Evolutionary conservation across 768 basidiomycete species (phyloP).

Genomic region (Candolleomyces aberdarensis): DNA sequence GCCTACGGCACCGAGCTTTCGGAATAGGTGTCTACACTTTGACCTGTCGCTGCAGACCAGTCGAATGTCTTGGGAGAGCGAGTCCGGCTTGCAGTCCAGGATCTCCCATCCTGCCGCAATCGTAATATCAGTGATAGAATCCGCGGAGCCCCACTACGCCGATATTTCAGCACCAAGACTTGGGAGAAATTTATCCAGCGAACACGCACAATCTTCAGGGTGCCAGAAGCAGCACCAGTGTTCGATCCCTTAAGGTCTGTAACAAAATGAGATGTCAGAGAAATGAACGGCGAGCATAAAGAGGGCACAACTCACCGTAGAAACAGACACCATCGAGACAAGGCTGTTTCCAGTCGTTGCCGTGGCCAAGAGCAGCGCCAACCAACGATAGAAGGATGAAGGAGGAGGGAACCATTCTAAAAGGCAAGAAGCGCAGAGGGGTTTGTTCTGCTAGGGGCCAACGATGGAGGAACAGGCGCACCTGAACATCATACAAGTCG

Average conservation of each 20-base stretch:
- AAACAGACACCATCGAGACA: slow-evolving; percentile 37
- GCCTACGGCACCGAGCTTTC: slow-evolving; percentile 26
- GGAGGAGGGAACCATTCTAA: not conserved
- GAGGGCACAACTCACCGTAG: slow-evolving; percentile 23
- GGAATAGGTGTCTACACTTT: slow-evolving; percentile 18
- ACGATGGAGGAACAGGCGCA: no score
- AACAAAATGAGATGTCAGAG: not conserved
- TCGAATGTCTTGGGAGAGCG: slow-evolving; percentile 28
- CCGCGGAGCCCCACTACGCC: slow-evolving; percentile 18
- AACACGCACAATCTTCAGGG: slow-evolving; percentile 11
- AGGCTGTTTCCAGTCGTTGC: slow-evolving; percentile 42
- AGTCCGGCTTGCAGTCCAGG: slow-evolving; percentile 29
- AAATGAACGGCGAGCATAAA: not conserved
- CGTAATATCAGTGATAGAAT: slow-evolving; percentile 36
- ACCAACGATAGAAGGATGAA: slow-evolving; percentile 1
- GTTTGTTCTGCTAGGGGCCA: no score
- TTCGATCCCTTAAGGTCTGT: slow-evolving; percentile 8
- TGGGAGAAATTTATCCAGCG: not conserved
- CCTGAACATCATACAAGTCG: no score
- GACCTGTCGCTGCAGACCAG: slow-evolving; percentile 30
- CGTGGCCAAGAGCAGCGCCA: slow-evolving; percentile 15
- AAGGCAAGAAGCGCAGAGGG: no score
- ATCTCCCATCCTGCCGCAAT: slow-evolving; percentile 38
- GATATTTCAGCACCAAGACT: not conserved
- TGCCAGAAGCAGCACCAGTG: slow-evolving; percentile 7